Percentiles rank a stretch among this genome's conserved stretches.
Evolutionary conservation across 257 asterid species (phyloP).

Genomic region (Solanum boliviense): DNA sequence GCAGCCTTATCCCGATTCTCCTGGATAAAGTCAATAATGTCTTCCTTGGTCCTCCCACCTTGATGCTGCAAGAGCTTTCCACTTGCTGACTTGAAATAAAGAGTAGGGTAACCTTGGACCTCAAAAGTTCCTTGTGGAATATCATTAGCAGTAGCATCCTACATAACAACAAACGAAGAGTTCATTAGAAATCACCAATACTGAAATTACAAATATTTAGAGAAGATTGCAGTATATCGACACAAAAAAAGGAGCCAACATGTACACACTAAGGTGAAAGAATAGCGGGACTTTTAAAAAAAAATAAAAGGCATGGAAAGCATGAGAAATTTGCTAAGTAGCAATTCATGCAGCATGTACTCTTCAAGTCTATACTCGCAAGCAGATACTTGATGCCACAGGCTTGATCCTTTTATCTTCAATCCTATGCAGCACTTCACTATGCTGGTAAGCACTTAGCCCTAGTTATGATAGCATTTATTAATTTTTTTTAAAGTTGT

Average conservation of each 20-base stretch:
- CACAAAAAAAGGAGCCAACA: not conserved
- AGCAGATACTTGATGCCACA: not conserved
- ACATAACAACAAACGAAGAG: not conserved
- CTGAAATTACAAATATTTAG: not conserved
- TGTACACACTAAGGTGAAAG: not conserved
- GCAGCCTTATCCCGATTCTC: conserved; percentile 42
- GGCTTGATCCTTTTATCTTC: not conserved
- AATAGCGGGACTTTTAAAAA: not conserved
- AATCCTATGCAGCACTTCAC: not conserved
- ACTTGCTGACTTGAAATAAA: conserved; percentile 62
- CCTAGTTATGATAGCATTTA: not conserved
- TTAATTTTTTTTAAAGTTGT: too few species aligned
- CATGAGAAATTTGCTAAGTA: not conserved
- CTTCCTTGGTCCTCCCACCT: conserved; percentile 69
- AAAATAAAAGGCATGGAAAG: not conserved
- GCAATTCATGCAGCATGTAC: not conserved
- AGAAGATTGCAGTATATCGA: not conserved
- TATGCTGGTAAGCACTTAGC: not conserved
- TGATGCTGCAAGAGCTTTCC: conserved; percentile 50
- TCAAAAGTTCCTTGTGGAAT: conserved; percentile 42
- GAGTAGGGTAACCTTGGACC: conserved; percentile 73
- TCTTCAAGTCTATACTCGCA: not conserved
- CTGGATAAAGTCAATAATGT: conserved; percentile 50
- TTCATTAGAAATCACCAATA: not conserved
- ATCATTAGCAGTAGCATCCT: conserved; percentile 92